phyloP scores from a whole-genome alignment of 1,284 basidiomycete genomes.

The Moesziomyces sp. region DNA sequence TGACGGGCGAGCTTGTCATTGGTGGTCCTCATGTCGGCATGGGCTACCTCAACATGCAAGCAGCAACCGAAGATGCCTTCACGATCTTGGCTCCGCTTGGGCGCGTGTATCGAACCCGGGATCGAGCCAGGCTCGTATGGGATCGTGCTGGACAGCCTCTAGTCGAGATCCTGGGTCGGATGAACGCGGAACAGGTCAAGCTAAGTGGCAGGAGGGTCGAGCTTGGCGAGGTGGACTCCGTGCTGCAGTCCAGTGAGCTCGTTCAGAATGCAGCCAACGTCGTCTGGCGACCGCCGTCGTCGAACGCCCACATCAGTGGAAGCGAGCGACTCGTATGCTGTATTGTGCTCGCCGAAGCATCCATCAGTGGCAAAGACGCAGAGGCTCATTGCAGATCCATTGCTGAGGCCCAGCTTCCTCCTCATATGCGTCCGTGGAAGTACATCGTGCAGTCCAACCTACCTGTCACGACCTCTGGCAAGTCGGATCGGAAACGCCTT shows the following conservation, averaged over 20 bases:
- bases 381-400: slow-evolving; percentile 18
- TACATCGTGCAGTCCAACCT: slow-evolving; percentile 7
- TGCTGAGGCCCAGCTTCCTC: slow-evolving; percentile 16
- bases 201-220: slow-evolving; percentile 26
- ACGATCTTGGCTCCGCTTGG: slow-evolving; percentile 9
- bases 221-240: slow-evolving; percentile 20
- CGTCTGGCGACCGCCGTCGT: slow-evolving; percentile 4
- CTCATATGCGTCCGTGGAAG: slow-evolving; percentile 19
- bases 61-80: slow-evolving; percentile 15
- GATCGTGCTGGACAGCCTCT: slow-evolving; percentile 9
- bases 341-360: background rate
- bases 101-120: slow-evolving; percentile 19
- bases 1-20: slow-evolving; percentile 27
- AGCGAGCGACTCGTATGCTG: slow-evolving; percentile 9
- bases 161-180: slow-evolving; percentile 30
- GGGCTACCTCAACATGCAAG: slow-evolving; percentile 22
- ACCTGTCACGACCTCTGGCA: slow-evolving; percentile 14
- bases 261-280: slow-evolving; percentile 7
- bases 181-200: slow-evolving; percentile 33
- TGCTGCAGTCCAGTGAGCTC: slow-evolving; percentile 9
- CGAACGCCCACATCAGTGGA: slow-evolving; percentile 1
- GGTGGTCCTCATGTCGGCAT: slow-evolving; percentile 26
- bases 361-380: background rate
- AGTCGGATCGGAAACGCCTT: slow-evolving; percentile 17
- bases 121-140: slow-evolving; percentile 25